These are phyloP conservation scores for Saccharomycopsis phalli DNA, from an alignment of 1,139 yeast genomes.

Conservation along the genomic window DNA sequence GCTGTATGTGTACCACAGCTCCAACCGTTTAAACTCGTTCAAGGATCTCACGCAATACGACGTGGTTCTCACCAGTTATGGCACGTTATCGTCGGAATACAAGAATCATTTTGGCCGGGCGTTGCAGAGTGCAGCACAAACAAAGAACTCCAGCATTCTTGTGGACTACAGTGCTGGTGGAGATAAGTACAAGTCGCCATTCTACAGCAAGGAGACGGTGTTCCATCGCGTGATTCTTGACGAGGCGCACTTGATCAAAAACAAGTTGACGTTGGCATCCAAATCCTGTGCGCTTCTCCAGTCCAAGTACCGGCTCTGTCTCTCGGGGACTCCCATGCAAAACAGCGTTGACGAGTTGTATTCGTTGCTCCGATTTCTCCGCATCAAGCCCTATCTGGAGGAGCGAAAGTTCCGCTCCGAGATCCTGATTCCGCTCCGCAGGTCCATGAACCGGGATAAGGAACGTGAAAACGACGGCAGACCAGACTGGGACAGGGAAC, in stretches of 20 bases:
- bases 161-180: constrained; percentile 16
- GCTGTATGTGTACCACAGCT: constrained; percentile 57
- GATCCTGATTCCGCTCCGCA: constrained; percentile 51
- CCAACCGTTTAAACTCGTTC: constrained; percentile 38
- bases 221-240: constrained; percentile 73
- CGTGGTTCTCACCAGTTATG: constrained; percentile 70
- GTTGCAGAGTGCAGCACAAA: constrained; percentile 26
- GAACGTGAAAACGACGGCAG: constrained; percentile 30
- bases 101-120: constrained; percentile 47
- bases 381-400: constrained; percentile 58
- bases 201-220: constrained; percentile 44
- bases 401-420: constrained; percentile 49
- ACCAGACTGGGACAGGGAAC: neutral
- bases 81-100: constrained; percentile 59
- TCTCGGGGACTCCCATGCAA: constrained; percentile 95
- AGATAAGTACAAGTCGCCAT: constrained; percentile 51
- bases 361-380: constrained; percentile 65
- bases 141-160: constrained; percentile 7
- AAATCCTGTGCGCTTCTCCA: constrained; percentile 53
- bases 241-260: constrained; percentile 88
- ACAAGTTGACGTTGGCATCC: constrained; percentile 58
- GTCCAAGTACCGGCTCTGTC: constrained; percentile 59
- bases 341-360: constrained; percentile 73
- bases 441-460: constrained; percentile 27
- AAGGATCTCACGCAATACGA: constrained; percentile 48